These are phyloP conservation scores for Aotearoamyces nothofagi DNA, from an alignment of 2,329 filamentous ascomycete genomes.

Conservation along the genomic window DNA sequence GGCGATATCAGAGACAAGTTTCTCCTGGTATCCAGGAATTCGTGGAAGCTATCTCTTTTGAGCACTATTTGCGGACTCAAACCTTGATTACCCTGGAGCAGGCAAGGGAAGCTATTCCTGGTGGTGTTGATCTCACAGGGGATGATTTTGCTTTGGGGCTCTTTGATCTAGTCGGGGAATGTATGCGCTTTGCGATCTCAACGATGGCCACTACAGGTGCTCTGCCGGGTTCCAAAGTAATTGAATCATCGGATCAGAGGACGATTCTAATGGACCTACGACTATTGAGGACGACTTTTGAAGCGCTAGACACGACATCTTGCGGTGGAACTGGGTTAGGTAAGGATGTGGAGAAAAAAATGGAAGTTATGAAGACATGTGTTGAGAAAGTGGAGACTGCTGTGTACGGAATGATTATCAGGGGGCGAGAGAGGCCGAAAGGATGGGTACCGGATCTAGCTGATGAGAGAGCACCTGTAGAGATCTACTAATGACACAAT, in stretches of 20 bases:
- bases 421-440: conserved; percentile 76
- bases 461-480: conserved; percentile 14
- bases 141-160: conserved; percentile 84
- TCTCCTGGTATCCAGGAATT: conserved; percentile 80
- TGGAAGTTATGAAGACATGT: conserved; percentile 71
- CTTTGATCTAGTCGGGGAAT: conserved; percentile 86
- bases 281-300: conserved; percentile 59
- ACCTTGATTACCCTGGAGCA: conserved; percentile 55
- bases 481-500: conserved; percentile 19
- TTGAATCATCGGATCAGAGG: conserved; percentile 22
- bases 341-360: conserved; percentile 60
- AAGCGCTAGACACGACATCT: conserved; percentile 46
- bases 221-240: conserved; percentile 23
- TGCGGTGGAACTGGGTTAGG: conserved; percentile 35
- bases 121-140: conserved; percentile 49
- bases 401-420: conserved; percentile 74
- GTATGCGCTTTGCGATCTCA: conserved; percentile 94
- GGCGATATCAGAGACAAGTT: conserved; percentile 68
- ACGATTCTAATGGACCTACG: conserved; percentile 72
- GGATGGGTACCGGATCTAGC: conserved; percentile 76
- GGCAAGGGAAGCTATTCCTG: conserved; percentile 30
- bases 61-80: conserved; percentile 72
- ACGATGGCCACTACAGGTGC: conserved; percentile 54
- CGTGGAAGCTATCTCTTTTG: conserved; percentile 80
- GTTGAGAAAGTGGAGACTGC: conserved; percentile 90